phyloP scores from a whole-genome alignment of 148 eudicot species.

The Rhododendron ferrugineum region DNA sequence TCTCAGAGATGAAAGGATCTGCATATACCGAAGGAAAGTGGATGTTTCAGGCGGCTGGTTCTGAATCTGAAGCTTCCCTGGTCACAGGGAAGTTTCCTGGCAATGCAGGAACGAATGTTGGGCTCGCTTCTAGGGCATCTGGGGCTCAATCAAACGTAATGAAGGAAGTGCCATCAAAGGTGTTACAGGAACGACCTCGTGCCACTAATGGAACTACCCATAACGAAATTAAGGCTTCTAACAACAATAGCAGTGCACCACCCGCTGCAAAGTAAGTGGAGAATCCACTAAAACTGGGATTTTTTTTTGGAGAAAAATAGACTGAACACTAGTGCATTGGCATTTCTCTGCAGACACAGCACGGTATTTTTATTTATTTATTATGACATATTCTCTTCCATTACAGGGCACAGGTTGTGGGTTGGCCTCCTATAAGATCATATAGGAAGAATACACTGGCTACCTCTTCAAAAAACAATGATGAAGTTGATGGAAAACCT shows the following conservation, averaged over 20 bases:
- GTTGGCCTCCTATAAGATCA: slow-evolving; percentile 87
- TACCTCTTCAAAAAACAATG: slow-evolving; percentile 47
- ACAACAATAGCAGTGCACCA: slow-evolving; percentile 43
- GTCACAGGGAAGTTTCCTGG: slow-evolving; percentile 37
- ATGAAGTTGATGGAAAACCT: slow-evolving; percentile 41
- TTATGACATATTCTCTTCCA: background rate
- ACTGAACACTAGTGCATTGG: background rate
- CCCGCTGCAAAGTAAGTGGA: slow-evolving; percentile 75
- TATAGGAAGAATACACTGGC: slow-evolving; percentile 73
- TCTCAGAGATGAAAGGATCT: slow-evolving; percentile 31
- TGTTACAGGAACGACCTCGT: slow-evolving; percentile 33
- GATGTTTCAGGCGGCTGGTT: slow-evolving; percentile 39
- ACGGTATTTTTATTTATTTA: background rate
- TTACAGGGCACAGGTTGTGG: slow-evolving; percentile 86
- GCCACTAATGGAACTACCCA: slow-evolving; percentile 14
- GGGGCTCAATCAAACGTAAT: slow-evolving; percentile 27
- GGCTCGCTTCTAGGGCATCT: slow-evolving; percentile 29
- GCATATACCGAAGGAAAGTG: slow-evolving; percentile 39
- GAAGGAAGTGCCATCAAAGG: slow-evolving; percentile 38
- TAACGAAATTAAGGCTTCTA: slow-evolving; percentile 23
- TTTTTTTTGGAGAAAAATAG: background rate
- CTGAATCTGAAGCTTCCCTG: slow-evolving; percentile 38
- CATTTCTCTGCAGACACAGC: background rate
- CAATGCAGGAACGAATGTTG: slow-evolving; percentile 25
- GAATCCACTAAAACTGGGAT: background rate